A percentile compares a stretch with the other conserved stretches of the same genome.
These are phyloP conservation scores for Malassezia pachydermatis DNA, from an alignment of 1,284 basidiomycete genomes.

Conservation along the genomic window DNA sequence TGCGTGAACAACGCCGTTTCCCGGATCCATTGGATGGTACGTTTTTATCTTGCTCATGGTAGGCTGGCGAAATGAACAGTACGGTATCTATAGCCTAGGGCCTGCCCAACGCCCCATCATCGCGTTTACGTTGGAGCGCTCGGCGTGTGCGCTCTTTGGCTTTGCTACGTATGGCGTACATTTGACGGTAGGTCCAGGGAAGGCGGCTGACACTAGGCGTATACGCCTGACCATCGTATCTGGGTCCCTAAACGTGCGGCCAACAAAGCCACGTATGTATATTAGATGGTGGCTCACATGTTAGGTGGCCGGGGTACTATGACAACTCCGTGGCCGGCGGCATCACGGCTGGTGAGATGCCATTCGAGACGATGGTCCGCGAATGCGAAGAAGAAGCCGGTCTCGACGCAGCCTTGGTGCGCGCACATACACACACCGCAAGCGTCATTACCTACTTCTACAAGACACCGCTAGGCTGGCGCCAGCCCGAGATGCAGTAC, in stretches of 20 bases:
- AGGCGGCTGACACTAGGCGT: constrained; percentile 23
- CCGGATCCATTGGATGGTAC: constrained; percentile 44
- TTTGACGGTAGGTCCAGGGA: constrained; percentile 54
- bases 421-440: constrained; percentile 53
- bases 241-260: constrained; percentile 79
- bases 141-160: constrained; percentile 78
- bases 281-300: constrained; percentile 1
- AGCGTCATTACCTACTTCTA: constrained; percentile 52
- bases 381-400: constrained; percentile 89
- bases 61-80: constrained; percentile 39
- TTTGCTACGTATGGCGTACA: constrained; percentile 79
- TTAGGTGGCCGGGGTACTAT: constrained; percentile 25
- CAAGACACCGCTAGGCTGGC: constrained; percentile 53
- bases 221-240: constrained; percentile 50
- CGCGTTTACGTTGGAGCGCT: constrained; percentile 77
- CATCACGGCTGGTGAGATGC: constrained; percentile 60
- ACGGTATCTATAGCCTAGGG: constrained; percentile 29
- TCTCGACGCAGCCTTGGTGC: constrained; percentile 58
- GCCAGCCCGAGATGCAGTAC: constrained; percentile 43
- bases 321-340: constrained; percentile 52
- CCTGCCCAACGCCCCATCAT: constrained; percentile 42
- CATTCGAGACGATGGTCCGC: constrained; percentile 70
- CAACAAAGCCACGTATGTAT: constrained; percentile 72
- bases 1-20: constrained; percentile 26
- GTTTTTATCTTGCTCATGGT: not conserved